Evolutionary conservation across 1,139 yeast genomes (phyloP).

Genomic region (Suhomyces maxii): DNA sequence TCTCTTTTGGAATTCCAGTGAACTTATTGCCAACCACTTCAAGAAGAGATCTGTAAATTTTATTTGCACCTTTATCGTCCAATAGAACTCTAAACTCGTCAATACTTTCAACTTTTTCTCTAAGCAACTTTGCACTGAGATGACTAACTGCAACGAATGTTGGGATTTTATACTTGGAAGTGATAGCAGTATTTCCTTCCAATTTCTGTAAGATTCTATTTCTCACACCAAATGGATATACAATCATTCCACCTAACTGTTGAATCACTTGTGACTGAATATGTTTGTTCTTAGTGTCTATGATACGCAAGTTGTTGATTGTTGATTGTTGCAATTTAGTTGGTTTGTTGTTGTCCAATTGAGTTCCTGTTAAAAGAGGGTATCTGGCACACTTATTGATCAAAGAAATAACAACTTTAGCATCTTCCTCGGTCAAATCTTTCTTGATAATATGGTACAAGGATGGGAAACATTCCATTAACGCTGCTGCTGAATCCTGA

Average conservation of each 20-base stretch:
- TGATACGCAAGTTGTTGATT: slow-evolving; percentile 39
- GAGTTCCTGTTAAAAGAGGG: slow-evolving; percentile 58
- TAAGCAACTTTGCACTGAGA: slow-evolving; percentile 45
- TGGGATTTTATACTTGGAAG: slow-evolving; percentile 51
- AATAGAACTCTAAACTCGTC: slow-evolving; percentile 36
- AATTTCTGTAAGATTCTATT: slow-evolving; percentile 47
- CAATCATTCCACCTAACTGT: slow-evolving; percentile 53
- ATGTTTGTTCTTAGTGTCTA: slow-evolving; percentile 33
- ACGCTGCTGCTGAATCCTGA: slow-evolving; percentile 56
- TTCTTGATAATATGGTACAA: slow-evolving; percentile 39
- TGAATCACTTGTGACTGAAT: slow-evolving; percentile 49
- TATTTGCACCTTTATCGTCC: slow-evolving; percentile 46
- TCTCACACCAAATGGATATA: slow-evolving; percentile 61
- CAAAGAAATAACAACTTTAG: slow-evolving; percentile 44
- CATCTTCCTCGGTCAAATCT: slow-evolving; percentile 30
- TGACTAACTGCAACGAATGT: slow-evolving; percentile 67
- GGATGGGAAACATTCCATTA: slow-evolving; percentile 50
- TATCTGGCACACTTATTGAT: slow-evolving; percentile 65
- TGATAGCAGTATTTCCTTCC: slow-evolving; percentile 24
- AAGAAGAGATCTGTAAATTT: slow-evolving; percentile 20
- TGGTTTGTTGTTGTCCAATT: slow-evolving; percentile 47
- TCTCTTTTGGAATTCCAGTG: slow-evolving; percentile 29
- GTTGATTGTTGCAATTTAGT: slow-evolving; percentile 57
- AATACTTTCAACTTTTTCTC: slow-evolving; percentile 31
- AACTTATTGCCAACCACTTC: slow-evolving; percentile 27